Evolutionary conservation across 768 basidiomycete species (phyloP), one percentile per base, ranked within the genome.

Genomic region (Boletus rufocinnamomeus): DNA sequence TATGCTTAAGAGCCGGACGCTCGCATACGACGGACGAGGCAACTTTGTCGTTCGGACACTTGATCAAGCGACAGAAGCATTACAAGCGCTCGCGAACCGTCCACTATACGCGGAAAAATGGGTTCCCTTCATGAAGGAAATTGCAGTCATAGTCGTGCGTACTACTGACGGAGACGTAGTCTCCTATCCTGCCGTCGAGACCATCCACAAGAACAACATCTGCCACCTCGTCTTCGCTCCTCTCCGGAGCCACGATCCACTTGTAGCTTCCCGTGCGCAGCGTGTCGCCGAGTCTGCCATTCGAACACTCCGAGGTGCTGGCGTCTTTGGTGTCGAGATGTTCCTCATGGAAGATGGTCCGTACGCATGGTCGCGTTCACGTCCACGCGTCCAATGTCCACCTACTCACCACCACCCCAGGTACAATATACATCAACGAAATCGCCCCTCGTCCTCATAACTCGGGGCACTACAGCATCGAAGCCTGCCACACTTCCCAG

Each of bases 371-470:
- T 45, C 32, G 35, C 21, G 8, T 43, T 38, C 34, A 8, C 45
- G 9, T 32, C 30, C 27, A 17, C 28, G 17, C 23, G 14, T 43
- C 19, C 21, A 21, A 43, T 8, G 21, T 16, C 8, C 28, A n/a
- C 6, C 9, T 3, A 32, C 48, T 17, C 34, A 56, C n/a, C 17
- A 17, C 14, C 30, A 28, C 4, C 16, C 6, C 63, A 95, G 94
- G 90, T 14, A 72, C 79, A 1, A 81, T 98, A 1, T 85, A 86
- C 58, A 83, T 99, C 62, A 99, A 99, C 73, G 97, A 99, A 76
- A 96, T 99, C 60, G 97, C 97, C 0, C 97, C 97, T 14, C 84
- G 97, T 19, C 96, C 97, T 2, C 97, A 99, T 72, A 99, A 98
- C 76, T 98, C 95, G 10, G 97, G 96, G 0, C 97, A 99, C 72